Evolutionary conservation across 2,329 filamentous ascomycete genomes (phyloP).

Genomic region (Trichoderma endophyticum): DNA sequence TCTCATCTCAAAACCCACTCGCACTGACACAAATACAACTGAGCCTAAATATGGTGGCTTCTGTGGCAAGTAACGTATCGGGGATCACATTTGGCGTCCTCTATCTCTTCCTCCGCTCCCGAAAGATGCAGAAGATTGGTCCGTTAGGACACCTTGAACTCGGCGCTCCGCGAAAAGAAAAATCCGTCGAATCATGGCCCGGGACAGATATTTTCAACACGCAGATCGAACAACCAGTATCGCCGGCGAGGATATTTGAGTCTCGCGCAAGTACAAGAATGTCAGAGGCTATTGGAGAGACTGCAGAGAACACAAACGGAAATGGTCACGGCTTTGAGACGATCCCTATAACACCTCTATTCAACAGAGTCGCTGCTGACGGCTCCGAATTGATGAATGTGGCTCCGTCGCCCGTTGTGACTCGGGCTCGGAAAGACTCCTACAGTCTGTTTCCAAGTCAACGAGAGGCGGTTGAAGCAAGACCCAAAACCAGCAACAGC

Average conservation of each 20-base stretch:
- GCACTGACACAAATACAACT: slow-evolving; percentile 35
- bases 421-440: slow-evolving; percentile 20
- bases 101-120: slow-evolving; percentile 65
- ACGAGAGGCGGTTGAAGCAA: slow-evolving; percentile 14
- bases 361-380: neutral
- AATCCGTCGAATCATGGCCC: slow-evolving; percentile 12
- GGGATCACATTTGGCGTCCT: slow-evolving; percentile 63
- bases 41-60: slow-evolving; percentile 59
- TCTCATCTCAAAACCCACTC: slow-evolving; percentile 45
- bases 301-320: neutral
- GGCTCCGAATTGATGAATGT: neutral
- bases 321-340: neutral
- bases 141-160: slow-evolving; percentile 42
- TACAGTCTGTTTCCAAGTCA: slow-evolving; percentile 24
- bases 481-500: slow-evolving; percentile 27
- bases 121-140: slow-evolving; percentile 54
- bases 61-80: slow-evolving; percentile 63
- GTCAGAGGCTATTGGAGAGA: neutral
- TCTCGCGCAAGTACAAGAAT: slow-evolving; percentile 8
- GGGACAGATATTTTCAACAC: slow-evolving; percentile 21
- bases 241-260: slow-evolving; percentile 8
- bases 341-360: neutral
- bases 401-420: neutral
- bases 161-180: slow-evolving; percentile 39
- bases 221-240: slow-evolving; percentile 25